A percentile compares a stretch with the other conserved stretches of the same genome.
Conservation (phyloP, 768 basidiomycete species). For the Mrakia gelida region DNA sequence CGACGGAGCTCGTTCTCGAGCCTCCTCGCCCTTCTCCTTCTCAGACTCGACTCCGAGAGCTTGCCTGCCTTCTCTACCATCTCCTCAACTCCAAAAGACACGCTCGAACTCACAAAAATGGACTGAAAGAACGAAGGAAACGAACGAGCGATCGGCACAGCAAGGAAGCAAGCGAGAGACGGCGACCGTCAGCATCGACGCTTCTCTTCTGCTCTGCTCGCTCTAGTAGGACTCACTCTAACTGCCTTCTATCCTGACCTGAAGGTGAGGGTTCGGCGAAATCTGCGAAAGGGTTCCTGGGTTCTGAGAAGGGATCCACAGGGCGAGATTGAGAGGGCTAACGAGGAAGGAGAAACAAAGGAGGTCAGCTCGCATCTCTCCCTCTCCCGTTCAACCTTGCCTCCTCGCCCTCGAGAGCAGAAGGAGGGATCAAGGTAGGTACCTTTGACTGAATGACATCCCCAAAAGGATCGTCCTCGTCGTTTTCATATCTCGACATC, state of each 20-base stretch:
- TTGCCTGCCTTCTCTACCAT: too few species aligned
- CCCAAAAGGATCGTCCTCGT: constrained; percentile 30
- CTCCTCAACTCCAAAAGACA: too few species aligned
- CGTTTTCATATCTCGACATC: constrained; percentile 15
- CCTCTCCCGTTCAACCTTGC: too few species aligned
- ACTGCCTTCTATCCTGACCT: neutral
- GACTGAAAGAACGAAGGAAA: neutral
- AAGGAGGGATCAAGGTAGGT: neutral
- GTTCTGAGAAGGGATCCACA: constrained; percentile 20
- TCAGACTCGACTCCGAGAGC: too few species aligned
- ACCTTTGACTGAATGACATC: constrained; percentile 27
- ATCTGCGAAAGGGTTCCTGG: constrained; percentile 18
- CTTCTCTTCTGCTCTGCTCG: too few species aligned
- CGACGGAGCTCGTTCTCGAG: too few species aligned
- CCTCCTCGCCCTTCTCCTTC: too few species aligned
- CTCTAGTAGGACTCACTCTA: constrained; percentile 11
- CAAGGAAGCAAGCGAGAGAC: neutral
- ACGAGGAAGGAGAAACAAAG: too few species aligned
- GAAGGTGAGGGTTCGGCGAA: neutral
- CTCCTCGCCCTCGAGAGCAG: too few species aligned
- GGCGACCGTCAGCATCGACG: neutral
- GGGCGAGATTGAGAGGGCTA: constrained; percentile 1
- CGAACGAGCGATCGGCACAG: neutral
- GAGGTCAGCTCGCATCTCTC: constrained; percentile 6
- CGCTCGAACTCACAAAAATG: constrained; percentile 21